Conservation (phyloP, 164 flowering plant genomes). For the Tinospora cordifolia region DNA sequence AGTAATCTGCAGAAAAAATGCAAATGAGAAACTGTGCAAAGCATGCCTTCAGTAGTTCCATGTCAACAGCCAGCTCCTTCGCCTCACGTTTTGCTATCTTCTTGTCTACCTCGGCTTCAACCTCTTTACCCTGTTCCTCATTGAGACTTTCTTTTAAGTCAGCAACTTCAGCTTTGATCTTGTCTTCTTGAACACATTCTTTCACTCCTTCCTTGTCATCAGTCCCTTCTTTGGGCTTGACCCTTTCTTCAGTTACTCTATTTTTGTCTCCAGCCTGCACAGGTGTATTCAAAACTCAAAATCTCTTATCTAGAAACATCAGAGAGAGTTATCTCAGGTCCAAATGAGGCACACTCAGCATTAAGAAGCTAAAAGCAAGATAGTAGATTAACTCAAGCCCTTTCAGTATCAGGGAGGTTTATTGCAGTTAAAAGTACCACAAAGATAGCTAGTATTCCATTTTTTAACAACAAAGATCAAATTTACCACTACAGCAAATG, state of each 20-base stretch:
- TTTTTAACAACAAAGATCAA: not conserved
- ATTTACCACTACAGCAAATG: no score
- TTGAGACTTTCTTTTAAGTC: constrained; percentile 25
- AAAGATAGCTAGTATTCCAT: not conserved
- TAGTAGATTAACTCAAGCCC: not conserved
- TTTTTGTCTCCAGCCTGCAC: constrained; percentile 28
- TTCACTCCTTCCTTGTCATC: constrained; percentile 22
- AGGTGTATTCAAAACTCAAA: not conserved
- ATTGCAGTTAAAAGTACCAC: not conserved
- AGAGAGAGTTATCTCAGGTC: no score
- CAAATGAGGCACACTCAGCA: no score
- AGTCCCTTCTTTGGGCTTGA: constrained; percentile 20
- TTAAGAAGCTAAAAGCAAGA: not conserved
- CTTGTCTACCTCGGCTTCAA: constrained; percentile 25
- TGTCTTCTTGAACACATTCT: constrained; percentile 22
- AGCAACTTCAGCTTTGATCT: constrained; percentile 12
- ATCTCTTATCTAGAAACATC: not conserved
- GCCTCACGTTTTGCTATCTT: constrained; percentile 25
- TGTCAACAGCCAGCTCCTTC: constrained; percentile 42
- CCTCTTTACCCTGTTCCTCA: constrained; percentile 10
- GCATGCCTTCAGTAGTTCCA: constrained; percentile 66
- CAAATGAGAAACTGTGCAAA: not conserved
- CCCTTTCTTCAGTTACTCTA: constrained; percentile 21
- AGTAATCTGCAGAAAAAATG: not conserved
- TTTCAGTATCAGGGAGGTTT: not conserved